Percentiles rank a stretch among this genome's conserved stretches.
These are phyloP conservation scores for Backusella circina DNA, from an alignment of 192 early-diverging fungal genomes.

Conservation along the genomic window DNA sequence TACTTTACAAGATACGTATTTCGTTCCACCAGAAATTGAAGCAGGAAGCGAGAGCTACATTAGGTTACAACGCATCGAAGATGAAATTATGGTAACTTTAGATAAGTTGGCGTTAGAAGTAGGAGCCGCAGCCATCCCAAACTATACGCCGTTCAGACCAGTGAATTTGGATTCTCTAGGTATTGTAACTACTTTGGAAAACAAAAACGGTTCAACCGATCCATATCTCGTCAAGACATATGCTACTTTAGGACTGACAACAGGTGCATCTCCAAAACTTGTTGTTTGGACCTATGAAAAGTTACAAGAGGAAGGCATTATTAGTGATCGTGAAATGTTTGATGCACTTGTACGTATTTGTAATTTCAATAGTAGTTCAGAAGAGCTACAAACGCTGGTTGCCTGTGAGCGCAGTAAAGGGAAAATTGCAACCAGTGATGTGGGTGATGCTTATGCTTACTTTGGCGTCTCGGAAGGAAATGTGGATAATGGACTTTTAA, in stretches of 20 bases:
- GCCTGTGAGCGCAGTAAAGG: slow-evolving; percentile 51
- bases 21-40: slow-evolving; percentile 8
- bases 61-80: neutral
- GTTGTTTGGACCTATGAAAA: slow-evolving; percentile 51
- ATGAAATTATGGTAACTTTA: slow-evolving; percentile 9
- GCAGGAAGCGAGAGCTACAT: neutral
- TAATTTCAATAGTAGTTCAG: slow-evolving; percentile 28
- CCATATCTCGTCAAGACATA: slow-evolving; percentile 3
- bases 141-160: neutral
- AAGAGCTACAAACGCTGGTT: slow-evolving; percentile 41
- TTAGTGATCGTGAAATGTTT: slow-evolving; percentile 32
- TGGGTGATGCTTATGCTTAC: slow-evolving; percentile 40
- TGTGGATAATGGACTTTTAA: slow-evolving; percentile 30
- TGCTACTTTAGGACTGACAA: slow-evolving; percentile 23
- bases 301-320: slow-evolving; percentile 34
- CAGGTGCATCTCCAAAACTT: slow-evolving; percentile 41
- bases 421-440: slow-evolving; percentile 39
- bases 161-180: slow-evolving; percentile 15
- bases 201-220: neutral
- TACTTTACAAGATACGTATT: slow-evolving; percentile 5
- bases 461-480: slow-evolving; percentile 39
- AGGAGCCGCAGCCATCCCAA: neutral
- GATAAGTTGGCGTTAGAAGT: neutral
- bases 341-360: slow-evolving; percentile 43
- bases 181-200: neutral